Base-by-base conservation (phyloP, 2,329 filamentous ascomycete species). In the Neophaeococcomyces aloes region DNA sequence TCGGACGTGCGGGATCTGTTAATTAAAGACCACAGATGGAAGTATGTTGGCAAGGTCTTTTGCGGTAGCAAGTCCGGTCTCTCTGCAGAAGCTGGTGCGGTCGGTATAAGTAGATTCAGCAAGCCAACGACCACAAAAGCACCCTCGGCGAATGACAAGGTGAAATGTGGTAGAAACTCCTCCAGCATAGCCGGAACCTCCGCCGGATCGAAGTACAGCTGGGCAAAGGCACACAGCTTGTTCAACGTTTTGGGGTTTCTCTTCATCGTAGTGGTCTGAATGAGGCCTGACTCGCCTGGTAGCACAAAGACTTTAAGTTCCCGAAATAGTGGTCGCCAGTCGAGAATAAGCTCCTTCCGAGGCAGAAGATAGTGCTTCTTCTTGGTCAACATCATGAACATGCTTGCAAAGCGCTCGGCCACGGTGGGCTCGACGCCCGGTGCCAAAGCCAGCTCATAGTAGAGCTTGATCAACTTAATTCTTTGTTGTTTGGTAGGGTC, bases 301-400 rank as follows among this genome's bases (percentile, higher is more conserved):
- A 98, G 68, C 11, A 95, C 85, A 60, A 95, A 81, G 33, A 81
- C 75, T 68, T 95, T 96, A 55, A 96, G 70, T 62, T 96, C 89
- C 56, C 86, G 83, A 77, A 85, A 98, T 23, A 98, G 69, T 6
- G 88, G 89, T 55, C 79, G 78, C 91, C 91, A 98, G 62, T 98
- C 89, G 48, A 98, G 75, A 10, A 76, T 73, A n/a, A 98, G 71
- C 59, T 98, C 93, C 52, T 87, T 85, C 45, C 83, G 81, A 1
- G 89, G 86, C 53, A 86, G 87, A 27, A 98, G 75, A 63, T 96
- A 96, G 65, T 96, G 89, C 61, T 93, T 94, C 60, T 89, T 88
- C 66, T 91, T 93, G n/a, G 88, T 94, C 55, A 98, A 68, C 8
- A 86, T 80, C 64, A 95, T 83, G 58, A 96, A 89, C 88, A 96